Base-by-base conservation (phyloP, 1,139 yeast genomes). In the Pneumocystis canis region DNA sequence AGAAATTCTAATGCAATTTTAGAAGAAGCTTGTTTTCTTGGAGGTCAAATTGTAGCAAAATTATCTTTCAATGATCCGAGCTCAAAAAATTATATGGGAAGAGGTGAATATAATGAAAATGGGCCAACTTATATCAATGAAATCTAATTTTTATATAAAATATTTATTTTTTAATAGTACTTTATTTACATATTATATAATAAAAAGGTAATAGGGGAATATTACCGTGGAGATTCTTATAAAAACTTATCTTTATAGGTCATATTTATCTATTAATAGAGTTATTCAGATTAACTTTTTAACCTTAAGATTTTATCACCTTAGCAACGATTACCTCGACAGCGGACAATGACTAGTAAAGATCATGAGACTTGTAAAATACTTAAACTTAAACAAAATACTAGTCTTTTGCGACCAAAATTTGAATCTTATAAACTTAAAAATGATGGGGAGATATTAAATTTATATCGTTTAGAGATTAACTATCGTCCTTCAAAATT, bases 1-100 rank as follows among this genome's bases (percentile, higher is more conserved):
- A 59, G 57, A 28, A 47, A 35, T n/a, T 28, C 30, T 16, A 62
- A 63, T 60, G 65, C 63, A 5, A 35, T 62, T 25, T 39, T 56
- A 30, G 65, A 63, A 60, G 65, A 63, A 33, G 65, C 63, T 11
- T 60, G 61, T 28, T 63, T 63, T 40, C 59, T 63, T 31, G 65
- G 65, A 25, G 65, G 61, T 11, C 33, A 57, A 25, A 57, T 57
- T 35, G 41, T 57, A 11, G 59, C 41, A 11, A 57, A 57, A 39
- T 11, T 57, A 11, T 35, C 59, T n/a, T 57, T 57, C 25, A 57
- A 57, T 30, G 59, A 57, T 57, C 41, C 59, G 9, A 57, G 59
- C 30, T 57, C 59, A 35, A 57, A 39, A 30, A 39, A 35, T 9
- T 57, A 57, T 11, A 35, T 57, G 59, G 41, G 41, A 57, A 35